Evolutionary conservation across 2,329 filamentous ascomycete genomes (phyloP), one percentile per base, ranked within the genome.

Genomic region (Arthroderma sp.): DNA sequence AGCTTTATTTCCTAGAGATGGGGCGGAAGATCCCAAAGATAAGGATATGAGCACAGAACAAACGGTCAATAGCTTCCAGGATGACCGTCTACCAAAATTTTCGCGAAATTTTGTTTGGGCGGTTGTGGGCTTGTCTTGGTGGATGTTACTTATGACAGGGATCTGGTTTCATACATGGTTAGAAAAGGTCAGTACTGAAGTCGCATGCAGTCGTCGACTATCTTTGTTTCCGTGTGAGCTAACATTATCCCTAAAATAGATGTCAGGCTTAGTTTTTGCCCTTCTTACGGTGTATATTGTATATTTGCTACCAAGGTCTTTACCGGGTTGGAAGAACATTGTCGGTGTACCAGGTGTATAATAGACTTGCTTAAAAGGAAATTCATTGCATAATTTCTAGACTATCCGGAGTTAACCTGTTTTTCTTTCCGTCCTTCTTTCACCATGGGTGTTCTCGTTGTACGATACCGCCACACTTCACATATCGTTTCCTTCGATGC

Each of bases 161-260:
- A 88, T 93, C 34, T 98, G 89, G 72, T 98, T 98, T 58, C 91
- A 98, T 64, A 98, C 91, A 0, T 96, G 89, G 88, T 81, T 93
- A 56, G 91, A 98, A 69, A 98, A 96, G 82, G 82, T 84, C 32
- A 43, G 41, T 43, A 11, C 29, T 27, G 33, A 15, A n/a, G 31
- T 32, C 29, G 8, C 40, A 56, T 57, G 72, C 60, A 43, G 37
- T 37, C 29, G 5, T 27, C 27, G 10, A 34, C 22, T 40, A 37
- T 27, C 15, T 8, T 10, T 42, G 11, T 5, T 38, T 30, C 10
- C 38, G 29, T 47, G 38, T 42, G 44, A 31, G 46, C 52, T 32
- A 51, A 43, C 6, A n/a, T 32, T 36, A 44, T 42, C 46, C 40
- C 40, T 49, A 36, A 36, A 29, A 45, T 45, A 73, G 71, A 57